These are phyloP conservation scores for Calocybe gangraenosa DNA, from an alignment of 768 basidiomycete genomes.

Conservation along the genomic window DNA sequence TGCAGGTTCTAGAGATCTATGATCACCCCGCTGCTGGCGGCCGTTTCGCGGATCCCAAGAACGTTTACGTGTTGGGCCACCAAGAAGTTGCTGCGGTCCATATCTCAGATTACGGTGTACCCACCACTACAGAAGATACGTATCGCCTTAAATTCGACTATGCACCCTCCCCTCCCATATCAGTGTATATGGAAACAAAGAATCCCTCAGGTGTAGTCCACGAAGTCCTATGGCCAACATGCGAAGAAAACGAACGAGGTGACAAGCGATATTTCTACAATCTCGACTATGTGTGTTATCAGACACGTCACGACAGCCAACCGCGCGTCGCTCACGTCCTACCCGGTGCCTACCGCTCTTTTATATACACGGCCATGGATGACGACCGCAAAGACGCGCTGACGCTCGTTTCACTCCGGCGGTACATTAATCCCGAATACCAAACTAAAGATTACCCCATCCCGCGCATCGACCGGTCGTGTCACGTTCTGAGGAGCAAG, in stretches of 20 bases:
- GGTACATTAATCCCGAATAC: slow-evolving; percentile 32
- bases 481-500: slow-evolving; percentile 17
- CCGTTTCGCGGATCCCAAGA: too few species aligned
- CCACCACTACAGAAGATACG: slow-evolving; percentile 21
- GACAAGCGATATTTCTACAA: slow-evolving; percentile 19
- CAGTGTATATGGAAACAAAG: slow-evolving; percentile 29
- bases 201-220: slow-evolving; percentile 29
- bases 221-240: slow-evolving; percentile 27
- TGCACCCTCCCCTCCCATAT: slow-evolving; percentile 34
- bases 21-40: too few species aligned
- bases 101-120: slow-evolving; percentile 37
- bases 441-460: slow-evolving; percentile 5
- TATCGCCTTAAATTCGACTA: slow-evolving; percentile 18
- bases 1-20: too few species aligned
- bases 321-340: slow-evolving; percentile 29
- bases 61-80: background rate
- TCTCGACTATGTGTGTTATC: slow-evolving; percentile 21
- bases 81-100: slow-evolving; percentile 24
- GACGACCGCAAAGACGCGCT: slow-evolving; percentile 29
- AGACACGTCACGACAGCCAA: slow-evolving; percentile 22
- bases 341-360: slow-evolving; percentile 39
- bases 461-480: slow-evolving; percentile 7
- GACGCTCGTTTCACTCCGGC: slow-evolving; percentile 31
- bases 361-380: slow-evolving; percentile 36
- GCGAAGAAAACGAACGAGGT: slow-evolving; percentile 8